Evolutionary conservation across 225 moss, liverwort and hornwort genomes (phyloP).

Genomic region (Antitrichia curtipendula): DNA sequence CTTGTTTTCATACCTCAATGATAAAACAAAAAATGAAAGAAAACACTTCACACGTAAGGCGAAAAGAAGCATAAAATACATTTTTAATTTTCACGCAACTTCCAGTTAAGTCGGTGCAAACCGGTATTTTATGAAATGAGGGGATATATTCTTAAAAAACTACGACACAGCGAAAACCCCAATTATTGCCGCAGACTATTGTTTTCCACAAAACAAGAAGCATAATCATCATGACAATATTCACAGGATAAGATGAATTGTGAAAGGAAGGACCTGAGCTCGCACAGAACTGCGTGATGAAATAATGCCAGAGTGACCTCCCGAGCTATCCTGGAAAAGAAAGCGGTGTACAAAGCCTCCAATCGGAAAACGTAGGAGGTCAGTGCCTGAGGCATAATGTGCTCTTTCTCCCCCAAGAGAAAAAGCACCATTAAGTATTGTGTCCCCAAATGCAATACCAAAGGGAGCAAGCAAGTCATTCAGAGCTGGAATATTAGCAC

Average conservation of each 20-base stretch:
- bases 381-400: conserved; percentile 82
- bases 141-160: not conserved
- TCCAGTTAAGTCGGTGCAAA: not conserved
- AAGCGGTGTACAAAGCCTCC: conserved; percentile 94
- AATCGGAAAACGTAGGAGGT: conserved; percentile 64
- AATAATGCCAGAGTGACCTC: conserved; percentile 59
- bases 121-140: not conserved
- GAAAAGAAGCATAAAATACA: not conserved
- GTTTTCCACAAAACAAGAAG: not conserved
- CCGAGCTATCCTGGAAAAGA: conserved; percentile 75
- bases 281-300: conserved; percentile 79
- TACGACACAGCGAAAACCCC: not conserved
- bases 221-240: not conserved
- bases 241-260: not conserved
- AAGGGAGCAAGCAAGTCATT: conserved; percentile 84
- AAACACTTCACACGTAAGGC: not conserved
- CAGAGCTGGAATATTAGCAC: conserved; percentile 85
- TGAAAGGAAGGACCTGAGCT: conserved; percentile 56
- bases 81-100: not conserved
- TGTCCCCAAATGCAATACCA: conserved; percentile 93
- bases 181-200: not conserved
- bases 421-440: conserved; percentile 73
- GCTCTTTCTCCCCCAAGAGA: conserved; percentile 89
- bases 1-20: not conserved
- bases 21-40: not conserved